phyloP scores from a whole-genome alignment of 2,329 filamentous ascomycete genomes.

The Aspergillus nomiae region DNA sequence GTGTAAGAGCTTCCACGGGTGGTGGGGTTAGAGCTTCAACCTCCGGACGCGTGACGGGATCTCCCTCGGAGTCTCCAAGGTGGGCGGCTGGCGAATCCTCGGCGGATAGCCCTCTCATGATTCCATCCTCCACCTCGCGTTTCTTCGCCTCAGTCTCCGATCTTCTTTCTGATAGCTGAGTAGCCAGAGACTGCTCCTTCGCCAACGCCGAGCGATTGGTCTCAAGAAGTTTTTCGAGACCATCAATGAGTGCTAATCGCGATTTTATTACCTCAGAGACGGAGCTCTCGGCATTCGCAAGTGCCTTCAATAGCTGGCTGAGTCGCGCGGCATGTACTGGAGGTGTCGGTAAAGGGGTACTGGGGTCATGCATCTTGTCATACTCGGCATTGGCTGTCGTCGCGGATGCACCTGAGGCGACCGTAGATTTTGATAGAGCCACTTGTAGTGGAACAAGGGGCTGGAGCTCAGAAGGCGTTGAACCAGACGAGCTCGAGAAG shows the following conservation, averaged over 20 bases:
- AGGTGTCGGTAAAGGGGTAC: slow-evolving; percentile 69
- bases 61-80: slow-evolving; percentile 35
- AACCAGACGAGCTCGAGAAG: slow-evolving; percentile 60
- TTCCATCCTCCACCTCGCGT: slow-evolving; percentile 84
- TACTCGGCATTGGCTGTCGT: slow-evolving; percentile 78
- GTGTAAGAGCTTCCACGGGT: slow-evolving; percentile 58
- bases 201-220: slow-evolving; percentile 70
- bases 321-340: slow-evolving; percentile 91
- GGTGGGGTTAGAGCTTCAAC: slow-evolving; percentile 88
- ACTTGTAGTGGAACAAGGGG: slow-evolving; percentile 75
- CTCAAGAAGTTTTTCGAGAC: slow-evolving; percentile 79
- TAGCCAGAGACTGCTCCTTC: slow-evolving; percentile 68
- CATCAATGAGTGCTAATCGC: slow-evolving; percentile 73
- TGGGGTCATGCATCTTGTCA: slow-evolving; percentile 75
- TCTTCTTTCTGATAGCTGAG: slow-evolving; percentile 67
- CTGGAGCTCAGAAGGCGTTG: slow-evolving; percentile 74
- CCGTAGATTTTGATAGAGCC: slow-evolving; percentile 70
- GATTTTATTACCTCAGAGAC: slow-evolving; percentile 89
- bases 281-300: slow-evolving; percentile 85
- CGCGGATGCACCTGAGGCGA: slow-evolving; percentile 67
- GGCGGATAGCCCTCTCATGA: slow-evolving; percentile 78
- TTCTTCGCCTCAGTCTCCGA: slow-evolving; percentile 77
- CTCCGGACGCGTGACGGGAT: slow-evolving; percentile 63
- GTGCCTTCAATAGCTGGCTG: slow-evolving; percentile 82
- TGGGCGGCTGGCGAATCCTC: slow-evolving; percentile 55